phyloP scores from a whole-genome alignment of 2,329 filamentous ascomycete genomes.

The Rutstroemia sp. region DNA sequence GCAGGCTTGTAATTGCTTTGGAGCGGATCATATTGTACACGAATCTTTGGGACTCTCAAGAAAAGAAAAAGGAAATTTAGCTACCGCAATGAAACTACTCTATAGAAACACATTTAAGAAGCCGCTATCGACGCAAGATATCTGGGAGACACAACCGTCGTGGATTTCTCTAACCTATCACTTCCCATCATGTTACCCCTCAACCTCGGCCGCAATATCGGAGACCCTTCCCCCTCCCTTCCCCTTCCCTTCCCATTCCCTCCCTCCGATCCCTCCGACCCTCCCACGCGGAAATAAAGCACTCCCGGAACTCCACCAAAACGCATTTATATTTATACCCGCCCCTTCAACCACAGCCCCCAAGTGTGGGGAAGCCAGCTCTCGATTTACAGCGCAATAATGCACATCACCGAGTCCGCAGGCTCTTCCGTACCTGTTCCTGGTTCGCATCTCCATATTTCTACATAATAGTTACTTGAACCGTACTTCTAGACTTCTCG shows the following conservation, averaged over 20 bases:
- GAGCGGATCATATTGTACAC: background rate
- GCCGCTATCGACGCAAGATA: background rate
- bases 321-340: background rate
- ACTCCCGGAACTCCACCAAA: too few species aligned
- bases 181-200: background rate
- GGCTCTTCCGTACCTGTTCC: background rate
- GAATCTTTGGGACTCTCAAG: too few species aligned
- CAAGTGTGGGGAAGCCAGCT: background rate
- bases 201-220: background rate
- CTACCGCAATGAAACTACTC: too few species aligned
- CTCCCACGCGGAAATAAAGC: background rate
- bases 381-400: background rate
- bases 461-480: background rate
- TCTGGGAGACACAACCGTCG: too few species aligned
- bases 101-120: background rate
- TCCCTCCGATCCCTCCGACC: background rate
- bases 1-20: background rate
- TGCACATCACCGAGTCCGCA: background rate
- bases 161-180: too few species aligned
- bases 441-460: background rate
- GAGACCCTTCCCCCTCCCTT: background rate
- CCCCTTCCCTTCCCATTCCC: background rate
- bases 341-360: background rate
- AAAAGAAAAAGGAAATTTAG: too few species aligned
- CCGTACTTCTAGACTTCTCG: background rate